phyloP scores from a whole-genome alignment of 331 rosid genomes.

The Malus hybrid region DNA sequence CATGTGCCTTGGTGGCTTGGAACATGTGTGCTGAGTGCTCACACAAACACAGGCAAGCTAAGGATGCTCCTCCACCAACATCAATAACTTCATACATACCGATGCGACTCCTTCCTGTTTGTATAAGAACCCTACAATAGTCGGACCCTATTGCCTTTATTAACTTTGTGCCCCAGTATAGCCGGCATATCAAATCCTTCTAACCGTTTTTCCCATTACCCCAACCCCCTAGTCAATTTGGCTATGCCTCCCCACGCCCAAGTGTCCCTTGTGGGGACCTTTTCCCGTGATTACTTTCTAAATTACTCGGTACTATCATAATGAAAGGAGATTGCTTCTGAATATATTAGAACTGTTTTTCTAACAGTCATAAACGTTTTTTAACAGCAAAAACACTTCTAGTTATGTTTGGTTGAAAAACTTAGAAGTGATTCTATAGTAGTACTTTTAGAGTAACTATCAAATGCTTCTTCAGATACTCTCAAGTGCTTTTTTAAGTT shows the following conservation, averaged over 20 bases:
- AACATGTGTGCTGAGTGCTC: not conserved
- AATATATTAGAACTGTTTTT: too few relatives aligned
- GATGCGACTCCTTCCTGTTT: not conserved
- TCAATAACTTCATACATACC: not conserved
- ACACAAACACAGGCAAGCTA: not conserved
- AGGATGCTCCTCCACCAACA: slow-evolving; percentile 6
- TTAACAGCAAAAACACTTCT: too few relatives aligned
- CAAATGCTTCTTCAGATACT: not conserved
- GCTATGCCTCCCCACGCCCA: slow-evolving; percentile 20
- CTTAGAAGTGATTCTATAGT: too few relatives aligned
- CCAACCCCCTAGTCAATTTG: slow-evolving; percentile 25
- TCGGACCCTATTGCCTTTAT: slow-evolving; percentile 50
- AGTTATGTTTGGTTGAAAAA: too few relatives aligned
- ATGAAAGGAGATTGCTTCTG: too few relatives aligned
- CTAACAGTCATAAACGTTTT: not conserved
- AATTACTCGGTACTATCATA: not conserved
- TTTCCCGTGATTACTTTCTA: not conserved
- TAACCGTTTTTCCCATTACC: slow-evolving; percentile 27
- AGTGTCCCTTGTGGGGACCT: slow-evolving; percentile 15
- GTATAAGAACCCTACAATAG: not conserved
- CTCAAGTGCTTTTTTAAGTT: not conserved
- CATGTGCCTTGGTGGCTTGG: not conserved
- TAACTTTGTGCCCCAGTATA: slow-evolving; percentile 44
- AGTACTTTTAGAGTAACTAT: too few relatives aligned
- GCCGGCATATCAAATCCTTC: slow-evolving; percentile 31